Evolutionary conservation across 257 asterid species (phyloP).

Genomic region (Ajuga chamaepitys): DNA sequence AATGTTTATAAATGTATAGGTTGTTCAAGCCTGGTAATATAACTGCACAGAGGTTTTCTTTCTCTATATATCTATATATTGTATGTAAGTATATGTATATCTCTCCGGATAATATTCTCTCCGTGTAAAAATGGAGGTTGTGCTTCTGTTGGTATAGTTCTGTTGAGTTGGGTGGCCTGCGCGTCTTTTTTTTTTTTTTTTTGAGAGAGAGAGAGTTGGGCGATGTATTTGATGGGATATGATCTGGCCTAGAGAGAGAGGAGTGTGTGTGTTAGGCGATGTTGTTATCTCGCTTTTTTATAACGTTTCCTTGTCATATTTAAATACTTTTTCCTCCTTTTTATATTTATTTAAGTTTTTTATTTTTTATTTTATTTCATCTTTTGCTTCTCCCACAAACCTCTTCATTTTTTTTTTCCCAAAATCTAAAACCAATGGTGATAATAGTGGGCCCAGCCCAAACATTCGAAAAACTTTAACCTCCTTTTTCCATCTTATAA

Average conservation of each 20-base stretch:
- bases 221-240: slow-evolving; percentile 1
- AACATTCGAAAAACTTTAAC: too few species aligned
- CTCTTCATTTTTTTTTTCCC: too few species aligned
- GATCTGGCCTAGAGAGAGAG: slow-evolving; percentile 24
- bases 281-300: slow-evolving; percentile 11
- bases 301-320: background rate
- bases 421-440: too few species aligned
- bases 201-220: slow-evolving; percentile 14
- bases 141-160: slow-evolving; percentile 19
- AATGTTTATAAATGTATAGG: slow-evolving; percentile 8
- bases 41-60: slow-evolving; percentile 4
- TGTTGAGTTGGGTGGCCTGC: slow-evolving; percentile 42
- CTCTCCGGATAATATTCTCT: background rate
- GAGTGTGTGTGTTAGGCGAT: background rate
- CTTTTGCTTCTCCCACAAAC: too few species aligned
- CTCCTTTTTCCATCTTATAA: too few species aligned
- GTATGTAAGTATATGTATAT: background rate
- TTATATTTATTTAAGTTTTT: too few species aligned
- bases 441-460: too few species aligned
- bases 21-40: slow-evolving; percentile 6
- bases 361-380: too few species aligned
- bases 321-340: background rate
- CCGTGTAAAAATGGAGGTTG: slow-evolving; percentile 20
- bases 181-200: slow-evolving; percentile 19
- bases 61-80: background rate